phyloP scores from a whole-genome alignment of 345 rosid species.

The Brassica cretica region DNA sequence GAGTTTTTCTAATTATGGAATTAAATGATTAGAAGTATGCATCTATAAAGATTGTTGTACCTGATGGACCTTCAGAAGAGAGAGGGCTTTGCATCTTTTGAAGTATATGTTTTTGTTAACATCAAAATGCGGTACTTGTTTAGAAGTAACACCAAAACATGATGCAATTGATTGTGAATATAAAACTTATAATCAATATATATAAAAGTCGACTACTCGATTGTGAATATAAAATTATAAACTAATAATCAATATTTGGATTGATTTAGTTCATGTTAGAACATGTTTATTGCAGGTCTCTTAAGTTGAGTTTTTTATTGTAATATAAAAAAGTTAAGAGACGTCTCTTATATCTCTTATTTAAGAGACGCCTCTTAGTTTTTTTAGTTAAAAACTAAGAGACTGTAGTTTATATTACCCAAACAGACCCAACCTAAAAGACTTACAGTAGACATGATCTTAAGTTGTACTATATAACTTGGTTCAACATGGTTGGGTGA shows the following conservation, averaged over 20 bases:
- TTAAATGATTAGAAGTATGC: neutral
- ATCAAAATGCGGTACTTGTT: neutral
- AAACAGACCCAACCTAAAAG: too few species aligned
- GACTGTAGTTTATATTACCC: too few species aligned
- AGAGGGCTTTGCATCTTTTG: neutral
- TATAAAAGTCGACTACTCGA: neutral
- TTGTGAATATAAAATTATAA: neutral
- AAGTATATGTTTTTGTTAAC: neutral
- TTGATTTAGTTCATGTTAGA: neutral
- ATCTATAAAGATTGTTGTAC: neutral
- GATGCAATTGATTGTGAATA: neutral
- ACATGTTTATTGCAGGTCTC: too few species aligned
- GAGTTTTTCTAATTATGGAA: neutral
- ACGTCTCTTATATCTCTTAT: too few species aligned
- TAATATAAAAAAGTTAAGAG: too few species aligned
- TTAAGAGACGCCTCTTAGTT: too few species aligned
- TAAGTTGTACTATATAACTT: neutral
- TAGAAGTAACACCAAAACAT: conserved; percentile 1
- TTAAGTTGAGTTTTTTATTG: too few species aligned
- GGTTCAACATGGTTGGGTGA: neutral
- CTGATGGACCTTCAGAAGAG: neutral
- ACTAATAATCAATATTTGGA: neutral
- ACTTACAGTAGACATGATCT: too few species aligned
- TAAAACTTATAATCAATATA: neutral
- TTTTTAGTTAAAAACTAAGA: too few species aligned